phyloP scores from a whole-genome alignment of 176 grass and related monocot genomes.

The Pontederia crassipes region DNA sequence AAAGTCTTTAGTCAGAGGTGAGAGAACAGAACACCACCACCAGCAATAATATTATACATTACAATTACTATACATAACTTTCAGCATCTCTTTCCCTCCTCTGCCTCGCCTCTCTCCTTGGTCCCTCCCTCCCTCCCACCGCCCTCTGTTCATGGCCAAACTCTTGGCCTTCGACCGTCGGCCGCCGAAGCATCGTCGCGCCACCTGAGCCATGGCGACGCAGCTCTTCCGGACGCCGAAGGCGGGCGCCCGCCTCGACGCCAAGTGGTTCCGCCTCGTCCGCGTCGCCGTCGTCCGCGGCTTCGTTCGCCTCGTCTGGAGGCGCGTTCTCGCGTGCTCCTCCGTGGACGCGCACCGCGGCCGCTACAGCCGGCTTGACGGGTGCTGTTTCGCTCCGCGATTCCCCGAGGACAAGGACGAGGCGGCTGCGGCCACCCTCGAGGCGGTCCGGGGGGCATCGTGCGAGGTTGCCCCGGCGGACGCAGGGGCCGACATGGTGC shows the following conservation, averaged over 20 bases:
- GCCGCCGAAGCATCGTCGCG: too few species aligned
- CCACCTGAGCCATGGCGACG: too few species aligned
- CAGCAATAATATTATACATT: too few species aligned
- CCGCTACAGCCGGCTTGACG: conserved; percentile 47
- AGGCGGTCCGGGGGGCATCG: neutral
- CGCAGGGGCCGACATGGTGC: conserved; percentile 34
- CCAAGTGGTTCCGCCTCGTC: conserved; percentile 50
- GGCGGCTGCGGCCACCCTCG: neutral
- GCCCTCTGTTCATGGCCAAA: too few species aligned
- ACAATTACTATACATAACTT: too few species aligned
- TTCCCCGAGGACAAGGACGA: neutral
- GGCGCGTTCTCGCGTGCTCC: conserved; percentile 52
- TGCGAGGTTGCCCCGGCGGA: conserved; percentile 11
- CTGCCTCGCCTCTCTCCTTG: too few species aligned
- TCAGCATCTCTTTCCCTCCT: too few species aligned
- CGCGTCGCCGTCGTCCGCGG: conserved; percentile 49
- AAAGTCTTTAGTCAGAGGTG: too few species aligned
- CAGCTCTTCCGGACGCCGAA: neutral
- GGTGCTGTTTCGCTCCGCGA: neutral
- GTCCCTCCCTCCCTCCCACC: too few species aligned
- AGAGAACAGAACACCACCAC: too few species aligned
- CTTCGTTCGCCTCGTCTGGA: conserved; percentile 49
- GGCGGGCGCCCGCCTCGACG: conserved; percentile 25
- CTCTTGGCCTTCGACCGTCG: too few species aligned
- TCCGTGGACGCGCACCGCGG: conserved; percentile 15